These are phyloP conservation scores for Mikania micrantha DNA, from an alignment of 129 eudicot species.

Conservation along the genomic window DNA sequence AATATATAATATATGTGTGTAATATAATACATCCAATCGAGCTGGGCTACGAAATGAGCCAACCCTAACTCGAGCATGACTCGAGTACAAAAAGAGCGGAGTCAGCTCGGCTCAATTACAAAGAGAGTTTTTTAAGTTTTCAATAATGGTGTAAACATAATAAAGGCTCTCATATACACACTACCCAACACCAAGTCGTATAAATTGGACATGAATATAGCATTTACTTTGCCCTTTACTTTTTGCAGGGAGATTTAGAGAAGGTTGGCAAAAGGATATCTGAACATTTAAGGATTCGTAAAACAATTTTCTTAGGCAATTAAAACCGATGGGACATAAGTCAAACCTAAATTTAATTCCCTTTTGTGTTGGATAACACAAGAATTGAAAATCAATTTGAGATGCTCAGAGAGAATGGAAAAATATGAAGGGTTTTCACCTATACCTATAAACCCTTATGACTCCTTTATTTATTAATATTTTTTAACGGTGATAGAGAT, in stretches of 20 bases:
- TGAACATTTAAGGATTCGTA: conserved; percentile 32
- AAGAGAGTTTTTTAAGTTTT: no score
- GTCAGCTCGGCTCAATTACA: no score
- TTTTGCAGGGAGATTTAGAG: conserved; percentile 15
- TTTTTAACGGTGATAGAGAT: no score
- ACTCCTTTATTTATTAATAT: no score
- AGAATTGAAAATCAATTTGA: conserved; percentile 10
- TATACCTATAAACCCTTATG: background rate
- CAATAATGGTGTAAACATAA: background rate
- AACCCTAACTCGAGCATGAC: no score
- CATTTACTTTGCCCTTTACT: conserved; percentile 26
- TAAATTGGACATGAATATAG: conserved; percentile 10
- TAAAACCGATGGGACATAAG: conserved; percentile 30
- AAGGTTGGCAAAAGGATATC: conserved; percentile 23
- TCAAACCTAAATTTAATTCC: conserved; percentile 24
- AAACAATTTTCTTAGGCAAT: conserved; percentile 12
- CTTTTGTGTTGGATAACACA: conserved; percentile 15
- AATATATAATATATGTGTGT: no score
- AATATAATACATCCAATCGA: no score
- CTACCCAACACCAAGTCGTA: conserved; percentile 15
- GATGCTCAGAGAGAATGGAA: background rate
- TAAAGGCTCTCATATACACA: background rate
- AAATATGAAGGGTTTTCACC: background rate
- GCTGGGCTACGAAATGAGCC: no score
- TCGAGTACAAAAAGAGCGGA: no score